Evolutionary conservation across 2,329 filamentous ascomycete species (phyloP), one percentile per base, ranked within the genome.

Genomic region (Sodiomyces alkalinus): DNA sequence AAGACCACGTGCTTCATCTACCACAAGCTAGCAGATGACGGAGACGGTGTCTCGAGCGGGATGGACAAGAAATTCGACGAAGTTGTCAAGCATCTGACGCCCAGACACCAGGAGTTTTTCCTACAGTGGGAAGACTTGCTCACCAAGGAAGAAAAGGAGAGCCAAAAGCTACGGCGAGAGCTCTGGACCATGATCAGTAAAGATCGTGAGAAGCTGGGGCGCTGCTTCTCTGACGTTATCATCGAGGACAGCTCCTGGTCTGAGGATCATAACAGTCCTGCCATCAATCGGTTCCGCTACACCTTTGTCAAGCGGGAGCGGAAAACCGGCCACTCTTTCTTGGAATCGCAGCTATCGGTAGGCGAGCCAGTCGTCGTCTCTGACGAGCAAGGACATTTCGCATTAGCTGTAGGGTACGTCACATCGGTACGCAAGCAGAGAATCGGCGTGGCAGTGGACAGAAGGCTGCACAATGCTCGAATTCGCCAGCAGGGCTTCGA

Each of bases 291-390:
- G 16, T 96, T 79, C 45, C 72, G 70, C 28, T 98, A 98, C 53
- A 80, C 70, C 0, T 83, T 98, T 37, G 48, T 81, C 43, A 92
- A 92, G 46, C 67, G 74, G 31, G 64, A 65, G 15, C 49, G 64
- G 0, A 44, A 56, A 3, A 41, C 71, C 1, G 64, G 63, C 0
- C 86, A 90, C 43, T 92, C 83, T 0, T 98, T 98, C 44, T 58
- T 82, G 2, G 87, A 96, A 42, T 96, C 86, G 2, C 85, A 96
- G 43, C 68, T 98, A 17, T 72, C 64, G 2, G 64, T 81, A 16
- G 87, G 87, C 22, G 90, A 98, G 45, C 87, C 90, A 0, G 76
- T 96, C 27, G 90, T 98, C n/a, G 69, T 98, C 4, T 96, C 90
- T 0, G 90, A 94, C 41, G 90, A 98, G 49, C 66, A 81, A 35